A percentile compares a stretch with the other conserved stretches of the same genome.
Evolutionary conservation across 129 eudicot species (phyloP).

Genomic region (Helianthus tuberosus): DNA sequence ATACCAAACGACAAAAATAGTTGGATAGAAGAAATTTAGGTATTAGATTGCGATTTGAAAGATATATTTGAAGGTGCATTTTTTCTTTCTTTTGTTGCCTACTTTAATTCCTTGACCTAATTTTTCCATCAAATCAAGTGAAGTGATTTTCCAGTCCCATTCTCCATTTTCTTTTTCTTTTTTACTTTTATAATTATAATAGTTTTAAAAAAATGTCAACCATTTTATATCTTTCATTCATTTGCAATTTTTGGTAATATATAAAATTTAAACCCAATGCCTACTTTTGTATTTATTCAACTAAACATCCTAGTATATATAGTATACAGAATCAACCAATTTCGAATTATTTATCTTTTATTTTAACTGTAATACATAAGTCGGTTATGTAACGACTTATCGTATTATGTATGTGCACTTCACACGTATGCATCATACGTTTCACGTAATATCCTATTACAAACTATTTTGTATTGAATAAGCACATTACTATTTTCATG

Average conservation of each 20-base stretch:
- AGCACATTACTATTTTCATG: background rate
- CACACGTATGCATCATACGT: no score
- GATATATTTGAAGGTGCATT: conserved; percentile 11
- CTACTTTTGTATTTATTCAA: background rate
- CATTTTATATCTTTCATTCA: background rate
- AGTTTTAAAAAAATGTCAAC: background rate
- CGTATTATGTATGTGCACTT: no score
- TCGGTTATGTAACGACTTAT: no score
- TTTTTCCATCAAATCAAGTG: conserved; percentile 40
- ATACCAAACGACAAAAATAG: conserved; percentile 12
- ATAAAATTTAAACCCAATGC: background rate
- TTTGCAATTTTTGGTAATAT: background rate
- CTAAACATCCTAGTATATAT: background rate
- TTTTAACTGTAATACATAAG: no score
- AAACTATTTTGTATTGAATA: no score
- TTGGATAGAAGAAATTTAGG: background rate
- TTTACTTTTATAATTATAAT: background rate
- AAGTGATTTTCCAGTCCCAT: conserved; percentile 31
- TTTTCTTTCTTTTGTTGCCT: conserved; percentile 14
- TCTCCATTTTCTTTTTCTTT: background rate
- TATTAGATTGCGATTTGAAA: conserved; percentile 17
- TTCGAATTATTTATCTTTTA: no score
- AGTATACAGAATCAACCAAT: no score
- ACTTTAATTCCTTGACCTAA: conserved; percentile 59
- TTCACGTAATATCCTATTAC: no score